phyloP scores from a whole-genome alignment of 2,329 filamentous ascomycete species.

The Alternaria conjuncta region DNA sequence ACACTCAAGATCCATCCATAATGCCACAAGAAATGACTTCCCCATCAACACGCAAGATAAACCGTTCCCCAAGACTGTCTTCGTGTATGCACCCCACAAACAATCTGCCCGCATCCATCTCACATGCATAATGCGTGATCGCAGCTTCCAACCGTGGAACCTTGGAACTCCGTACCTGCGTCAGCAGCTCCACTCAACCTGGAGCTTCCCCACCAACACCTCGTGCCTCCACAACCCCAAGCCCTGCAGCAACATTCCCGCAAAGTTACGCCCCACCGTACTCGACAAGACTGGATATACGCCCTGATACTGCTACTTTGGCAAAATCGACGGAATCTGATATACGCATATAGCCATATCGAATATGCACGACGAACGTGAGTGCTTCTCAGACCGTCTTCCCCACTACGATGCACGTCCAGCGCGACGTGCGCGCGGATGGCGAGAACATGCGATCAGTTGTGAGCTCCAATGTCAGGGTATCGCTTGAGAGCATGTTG shows the following conservation, averaged over 20 bases:
- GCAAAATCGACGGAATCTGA: neutral
- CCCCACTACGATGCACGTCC: constrained; percentile 1
- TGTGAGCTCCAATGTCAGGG: no score
- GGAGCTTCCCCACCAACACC: constrained; percentile 1
- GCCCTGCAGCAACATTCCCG: neutral
- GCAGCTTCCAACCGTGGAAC: neutral
- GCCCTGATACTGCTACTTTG: neutral
- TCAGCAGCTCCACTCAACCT: neutral
- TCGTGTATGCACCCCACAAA: constrained; percentile 7
- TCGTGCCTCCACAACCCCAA: constrained; percentile 6
- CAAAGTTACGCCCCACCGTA: neutral
- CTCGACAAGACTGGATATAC: neutral
- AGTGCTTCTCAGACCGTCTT: constrained; percentile 17
- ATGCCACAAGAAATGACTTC: neutral
- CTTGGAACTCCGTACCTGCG: neutral
- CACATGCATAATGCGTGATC: neutral
- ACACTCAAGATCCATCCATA: neutral
- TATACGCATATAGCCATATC: neutral
- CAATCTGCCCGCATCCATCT: neutral
- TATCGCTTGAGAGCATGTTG: neutral
- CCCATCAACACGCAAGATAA: neutral
- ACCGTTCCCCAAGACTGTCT: no score
- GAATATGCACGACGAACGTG: constrained; percentile 48
- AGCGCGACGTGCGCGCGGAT: neutral
- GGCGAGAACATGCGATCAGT: neutral